These are phyloP conservation scores for Aspergillus incahuasiensis DNA, from an alignment of 495 filamentous ascomycete genomes.

Conservation along the genomic window DNA sequence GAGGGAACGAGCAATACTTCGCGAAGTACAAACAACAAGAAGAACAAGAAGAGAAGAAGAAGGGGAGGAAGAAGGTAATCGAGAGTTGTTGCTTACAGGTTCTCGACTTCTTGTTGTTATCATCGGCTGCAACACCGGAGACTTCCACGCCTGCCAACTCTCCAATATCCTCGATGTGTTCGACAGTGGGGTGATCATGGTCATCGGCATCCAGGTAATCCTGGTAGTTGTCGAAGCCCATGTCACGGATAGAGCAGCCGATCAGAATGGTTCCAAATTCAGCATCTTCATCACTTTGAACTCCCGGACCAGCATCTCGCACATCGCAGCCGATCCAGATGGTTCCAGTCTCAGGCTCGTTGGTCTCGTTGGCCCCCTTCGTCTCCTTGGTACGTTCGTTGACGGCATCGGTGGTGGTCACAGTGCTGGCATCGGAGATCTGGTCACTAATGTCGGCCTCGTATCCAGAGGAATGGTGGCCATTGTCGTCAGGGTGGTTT, in stretches of 20 bases:
- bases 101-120: not conserved
- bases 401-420: not conserved
- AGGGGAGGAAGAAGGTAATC: not conserved
- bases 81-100: not conserved
- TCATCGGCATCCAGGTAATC: not conserved
- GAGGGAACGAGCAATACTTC: not conserved
- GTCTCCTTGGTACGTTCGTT: not conserved
- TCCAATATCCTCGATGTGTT: not conserved
- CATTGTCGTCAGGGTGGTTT: not conserved
- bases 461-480: not conserved
- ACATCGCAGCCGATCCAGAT: not conserved
- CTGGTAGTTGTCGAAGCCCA: not conserved
- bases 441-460: not conserved
- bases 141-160: not conserved
- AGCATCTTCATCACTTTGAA: not conserved
- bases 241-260: not conserved
- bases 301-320: not conserved
- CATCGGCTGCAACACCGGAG: not conserved
- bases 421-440: not conserved
- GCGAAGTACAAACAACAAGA: not conserved
- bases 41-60: constrained; percentile 2
- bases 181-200: not conserved
- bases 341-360: not conserved
- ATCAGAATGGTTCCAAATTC: not conserved
- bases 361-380: not conserved